Evolutionary conservation across 352 stramenopile genomes (phyloP).

Genomic region (Phytophthora quininea): DNA sequence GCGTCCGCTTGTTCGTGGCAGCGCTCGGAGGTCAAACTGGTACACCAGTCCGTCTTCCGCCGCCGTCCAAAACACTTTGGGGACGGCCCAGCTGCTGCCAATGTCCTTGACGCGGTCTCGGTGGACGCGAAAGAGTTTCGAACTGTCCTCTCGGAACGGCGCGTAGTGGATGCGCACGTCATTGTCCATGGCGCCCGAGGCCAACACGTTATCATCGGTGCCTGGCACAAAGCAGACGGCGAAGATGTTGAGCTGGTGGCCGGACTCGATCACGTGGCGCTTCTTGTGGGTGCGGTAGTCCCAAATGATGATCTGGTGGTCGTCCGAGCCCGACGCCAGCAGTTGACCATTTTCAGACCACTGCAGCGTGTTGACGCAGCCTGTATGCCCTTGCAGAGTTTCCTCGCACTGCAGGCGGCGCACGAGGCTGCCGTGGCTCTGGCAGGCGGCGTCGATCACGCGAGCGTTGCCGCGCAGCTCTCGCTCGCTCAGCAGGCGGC

Average conservation of each 20-base stretch:
- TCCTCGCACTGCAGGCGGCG: constrained; percentile 61
- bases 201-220: constrained; percentile 82
- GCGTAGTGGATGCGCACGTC: constrained; percentile 90
- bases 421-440: constrained; percentile 66
- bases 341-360: constrained; percentile 77
- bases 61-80: constrained; percentile 87
- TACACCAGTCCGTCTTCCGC: constrained; percentile 86
- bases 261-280: constrained; percentile 68
- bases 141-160: constrained; percentile 68
- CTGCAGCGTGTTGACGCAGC: constrained; percentile 88
- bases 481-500: constrained; percentile 56
- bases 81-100: constrained; percentile 59
- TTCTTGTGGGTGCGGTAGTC: constrained; percentile 66
- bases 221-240: constrained; percentile 84
- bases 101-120: constrained; percentile 85
- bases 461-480: constrained; percentile 58
- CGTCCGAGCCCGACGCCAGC: constrained; percentile 85
- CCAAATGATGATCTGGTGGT: constrained; percentile 83
- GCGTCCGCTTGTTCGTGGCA: constrained; percentile 46
- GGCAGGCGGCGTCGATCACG: constrained; percentile 48
- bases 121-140: constrained; percentile 76
- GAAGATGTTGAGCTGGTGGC: constrained; percentile 88
- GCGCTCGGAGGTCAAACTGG: constrained; percentile 78
- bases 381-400: constrained; percentile 59
- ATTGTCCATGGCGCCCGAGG: constrained; percentile 80